These are phyloP conservation scores for Gypsophila paniculata DNA, from an alignment of 179 eudicot species.

Conservation along the genomic window DNA sequence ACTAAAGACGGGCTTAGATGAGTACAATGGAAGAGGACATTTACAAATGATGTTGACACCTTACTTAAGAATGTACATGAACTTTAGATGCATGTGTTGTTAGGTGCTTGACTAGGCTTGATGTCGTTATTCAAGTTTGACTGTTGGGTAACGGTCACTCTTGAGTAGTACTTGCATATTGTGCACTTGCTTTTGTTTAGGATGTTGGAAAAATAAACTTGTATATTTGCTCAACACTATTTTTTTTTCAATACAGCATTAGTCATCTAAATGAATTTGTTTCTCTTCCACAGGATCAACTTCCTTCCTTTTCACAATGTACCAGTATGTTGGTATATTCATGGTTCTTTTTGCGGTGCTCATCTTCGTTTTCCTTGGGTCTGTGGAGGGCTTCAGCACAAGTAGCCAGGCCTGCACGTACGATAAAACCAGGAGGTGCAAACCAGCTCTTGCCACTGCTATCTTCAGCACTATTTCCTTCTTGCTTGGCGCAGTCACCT, in stretches of 20 bases:
- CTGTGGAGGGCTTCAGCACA: constrained; percentile 93
- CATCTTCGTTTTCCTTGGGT: constrained; percentile 85
- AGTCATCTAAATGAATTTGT: not conserved
- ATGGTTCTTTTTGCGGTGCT: constrained; percentile 81
- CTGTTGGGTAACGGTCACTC: not conserved
- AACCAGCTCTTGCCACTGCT: constrained; percentile 92
- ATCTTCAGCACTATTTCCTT: constrained; percentile 74
- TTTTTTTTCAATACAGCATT: not conserved
- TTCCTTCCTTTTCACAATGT: constrained; percentile 73
- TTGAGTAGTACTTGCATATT: not conserved
- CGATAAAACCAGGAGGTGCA: constrained; percentile 61
- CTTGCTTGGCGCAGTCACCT: constrained; percentile 81
- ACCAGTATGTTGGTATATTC: constrained; percentile 82
- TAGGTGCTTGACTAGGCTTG: too few relatives aligned
- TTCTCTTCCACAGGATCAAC: constrained; percentile 64
- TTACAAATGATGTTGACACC: not conserved
- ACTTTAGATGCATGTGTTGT: not conserved
- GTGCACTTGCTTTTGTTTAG: not conserved
- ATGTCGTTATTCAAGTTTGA: not conserved
- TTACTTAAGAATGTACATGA: not conserved
- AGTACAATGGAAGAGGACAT: not conserved
- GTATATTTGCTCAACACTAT: not conserved
- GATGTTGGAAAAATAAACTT: not conserved
- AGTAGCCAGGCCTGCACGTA: constrained; percentile 62
- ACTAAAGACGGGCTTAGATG: not conserved